phyloP scores from a whole-genome alignment of 148 eudicot species.

The Pharnaceum exiguum region DNA sequence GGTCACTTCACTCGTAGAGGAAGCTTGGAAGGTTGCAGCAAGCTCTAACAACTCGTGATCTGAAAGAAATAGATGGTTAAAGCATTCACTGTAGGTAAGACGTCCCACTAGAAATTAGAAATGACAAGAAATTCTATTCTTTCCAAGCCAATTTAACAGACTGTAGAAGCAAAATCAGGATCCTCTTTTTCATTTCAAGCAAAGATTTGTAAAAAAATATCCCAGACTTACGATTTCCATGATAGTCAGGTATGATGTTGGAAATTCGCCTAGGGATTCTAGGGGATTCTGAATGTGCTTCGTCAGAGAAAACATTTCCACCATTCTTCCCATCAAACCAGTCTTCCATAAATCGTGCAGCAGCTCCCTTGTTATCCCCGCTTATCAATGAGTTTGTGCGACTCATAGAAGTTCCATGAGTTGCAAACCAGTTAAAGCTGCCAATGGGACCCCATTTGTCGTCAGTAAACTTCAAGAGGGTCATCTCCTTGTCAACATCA shows the following conservation, averaged over 20 bases:
- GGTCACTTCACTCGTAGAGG: conserved; percentile 65
- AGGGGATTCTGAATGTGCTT: conserved; percentile 19
- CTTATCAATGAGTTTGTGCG: conserved; percentile 85
- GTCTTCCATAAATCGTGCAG: conserved; percentile 97
- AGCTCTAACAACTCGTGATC: conserved; percentile 69
- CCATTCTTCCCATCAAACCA: conserved; percentile 57
- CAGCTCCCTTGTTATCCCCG: conserved; percentile 98
- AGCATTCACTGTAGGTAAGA: neutral
- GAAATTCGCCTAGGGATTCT: conserved; percentile 70
- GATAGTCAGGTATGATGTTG: conserved; percentile 52
- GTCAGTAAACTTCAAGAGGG: conserved; percentile 86
- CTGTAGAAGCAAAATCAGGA: neutral
- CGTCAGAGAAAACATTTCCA: conserved; percentile 23
- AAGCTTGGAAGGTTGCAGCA: conserved; percentile 71
- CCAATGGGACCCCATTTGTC: conserved; percentile 92
- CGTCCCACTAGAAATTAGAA: no score
- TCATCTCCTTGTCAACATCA: conserved; percentile 90
- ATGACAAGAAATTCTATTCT: no score
- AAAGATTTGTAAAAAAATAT: neutral
- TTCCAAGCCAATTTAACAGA: no score
- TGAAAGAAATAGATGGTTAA: conserved; percentile 27
- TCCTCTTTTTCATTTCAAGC: neutral
- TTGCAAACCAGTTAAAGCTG: conserved; percentile 98
- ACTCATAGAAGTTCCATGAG: conserved; percentile 99
- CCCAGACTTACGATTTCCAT: conserved; percentile 57